Evolutionary conservation across 345 rosid species (phyloP).

Genomic region (Citrus trifoliata): DNA sequence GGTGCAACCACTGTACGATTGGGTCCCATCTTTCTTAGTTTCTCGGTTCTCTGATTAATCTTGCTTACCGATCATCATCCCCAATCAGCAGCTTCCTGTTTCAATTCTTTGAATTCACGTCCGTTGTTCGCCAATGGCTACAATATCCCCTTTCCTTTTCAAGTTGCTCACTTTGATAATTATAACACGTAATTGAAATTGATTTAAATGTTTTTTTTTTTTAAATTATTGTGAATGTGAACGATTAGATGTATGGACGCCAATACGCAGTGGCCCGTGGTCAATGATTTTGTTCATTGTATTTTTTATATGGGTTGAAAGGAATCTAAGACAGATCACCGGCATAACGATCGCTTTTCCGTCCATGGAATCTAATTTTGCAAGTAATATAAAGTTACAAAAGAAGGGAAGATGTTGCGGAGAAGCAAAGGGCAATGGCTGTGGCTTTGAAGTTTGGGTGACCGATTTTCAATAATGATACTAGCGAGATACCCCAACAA

Average conservation of each 20-base stretch:
- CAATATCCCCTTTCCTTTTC: no score
- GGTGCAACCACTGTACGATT: not conserved
- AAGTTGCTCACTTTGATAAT: not conserved
- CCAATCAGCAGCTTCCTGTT: not conserved
- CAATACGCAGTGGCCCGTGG: not conserved
- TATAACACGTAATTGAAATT: not conserved
- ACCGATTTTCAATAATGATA: not conserved
- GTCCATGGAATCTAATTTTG: not conserved
- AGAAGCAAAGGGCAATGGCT: constrained; percentile 1
- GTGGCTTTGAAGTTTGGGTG: not conserved
- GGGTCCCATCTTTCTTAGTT: not conserved
- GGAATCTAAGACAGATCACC: constrained; percentile 26
- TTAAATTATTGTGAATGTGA: not conserved
- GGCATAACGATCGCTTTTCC: not conserved
- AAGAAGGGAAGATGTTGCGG: constrained; percentile 5
- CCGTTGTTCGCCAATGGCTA: no score
- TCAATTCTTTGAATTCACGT: no score
- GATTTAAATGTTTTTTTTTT: no score
- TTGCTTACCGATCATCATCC: not conserved
- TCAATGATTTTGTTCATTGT: not conserved
- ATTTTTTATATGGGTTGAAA: constrained; percentile 4
- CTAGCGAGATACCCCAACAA: not conserved
- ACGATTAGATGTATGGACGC: constrained; percentile 1
- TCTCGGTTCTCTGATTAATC: not conserved
- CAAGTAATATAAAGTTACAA: no score